These are phyloP conservation scores for Mediolabrus comicus DNA, from an alignment of 108 stramenopile species.

Conservation along the genomic window DNA sequence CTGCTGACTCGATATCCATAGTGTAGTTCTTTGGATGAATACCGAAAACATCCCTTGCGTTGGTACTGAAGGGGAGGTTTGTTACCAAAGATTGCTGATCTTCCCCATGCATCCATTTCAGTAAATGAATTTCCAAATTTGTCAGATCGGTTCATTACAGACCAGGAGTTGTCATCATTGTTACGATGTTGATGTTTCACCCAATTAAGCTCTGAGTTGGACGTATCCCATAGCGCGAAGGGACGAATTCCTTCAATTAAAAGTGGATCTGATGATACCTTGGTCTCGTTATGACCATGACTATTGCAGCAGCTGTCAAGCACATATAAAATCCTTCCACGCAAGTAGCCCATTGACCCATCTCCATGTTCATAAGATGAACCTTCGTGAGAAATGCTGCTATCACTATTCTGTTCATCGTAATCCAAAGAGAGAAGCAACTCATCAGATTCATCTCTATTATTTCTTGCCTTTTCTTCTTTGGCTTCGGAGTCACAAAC, in stretches of 20 bases:
- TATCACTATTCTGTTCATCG: background rate
- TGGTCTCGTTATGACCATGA: conserved; percentile 3
- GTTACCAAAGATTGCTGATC: conserved; percentile 32
- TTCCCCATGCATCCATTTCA: conserved; percentile 15
- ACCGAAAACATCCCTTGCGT: conserved; percentile 9
- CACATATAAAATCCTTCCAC: conserved; percentile 27
- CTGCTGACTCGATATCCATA: conserved; percentile 15
- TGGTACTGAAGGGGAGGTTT: conserved; percentile 2
- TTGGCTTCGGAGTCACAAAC: background rate
- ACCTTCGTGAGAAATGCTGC: background rate
- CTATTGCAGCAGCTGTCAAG: conserved; percentile 21
- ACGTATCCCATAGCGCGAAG: conserved; percentile 32
- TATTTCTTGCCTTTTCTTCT: background rate
- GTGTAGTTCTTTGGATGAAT: conserved; percentile 20
- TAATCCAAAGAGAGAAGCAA: background rate
- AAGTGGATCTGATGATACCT: background rate
- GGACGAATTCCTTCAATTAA: conserved; percentile 18
- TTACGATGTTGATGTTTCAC: conserved; percentile 2
- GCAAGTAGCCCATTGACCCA: conserved; percentile 16
- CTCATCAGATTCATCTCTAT: background rate
- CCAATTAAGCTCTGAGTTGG: conserved; percentile 14
- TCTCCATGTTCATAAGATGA: background rate
- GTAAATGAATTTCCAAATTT: conserved; percentile 30
- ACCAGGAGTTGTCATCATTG: background rate
- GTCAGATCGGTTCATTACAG: conserved; percentile 4